Percentiles rank a stretch among this genome's conserved stretches.
These are phyloP conservation scores for Entrophospora sp. DNA, from an alignment of 192 early-diverging fungal genomes.

Conservation along the genomic window DNA sequence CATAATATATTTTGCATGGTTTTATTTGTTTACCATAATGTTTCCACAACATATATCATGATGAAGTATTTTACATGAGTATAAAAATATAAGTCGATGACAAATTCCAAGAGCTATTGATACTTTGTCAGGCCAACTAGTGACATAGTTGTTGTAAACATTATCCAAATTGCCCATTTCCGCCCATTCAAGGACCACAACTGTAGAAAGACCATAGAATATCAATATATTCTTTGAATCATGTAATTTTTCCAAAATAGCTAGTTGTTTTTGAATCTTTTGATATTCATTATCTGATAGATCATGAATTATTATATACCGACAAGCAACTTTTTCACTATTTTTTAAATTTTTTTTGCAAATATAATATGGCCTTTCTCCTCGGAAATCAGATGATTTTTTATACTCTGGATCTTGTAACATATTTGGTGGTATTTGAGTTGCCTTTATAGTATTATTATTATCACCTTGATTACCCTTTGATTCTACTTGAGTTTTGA, in stretches of 20 bases:
- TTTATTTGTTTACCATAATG: neutral
- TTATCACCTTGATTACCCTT: neutral
- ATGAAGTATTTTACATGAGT: neutral
- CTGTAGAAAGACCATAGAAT: conserved; percentile 13
- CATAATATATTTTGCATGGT: neutral
- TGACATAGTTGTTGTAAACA: neutral
- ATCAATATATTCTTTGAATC: conserved; percentile 8
- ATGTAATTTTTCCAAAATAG: conserved; percentile 5
- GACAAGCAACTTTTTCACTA: conserved; percentile 5
- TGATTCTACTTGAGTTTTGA: conserved; percentile 6
- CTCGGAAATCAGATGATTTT: neutral
- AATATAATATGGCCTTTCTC: neutral
- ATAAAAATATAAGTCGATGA: conserved; percentile 7
- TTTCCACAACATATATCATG: conserved; percentile 20
- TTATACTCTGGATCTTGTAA: neutral
- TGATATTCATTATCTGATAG: neutral
- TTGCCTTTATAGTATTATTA: neutral
- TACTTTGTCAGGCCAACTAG: neutral
- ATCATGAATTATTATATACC: neutral
- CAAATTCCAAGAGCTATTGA: conserved; percentile 8
- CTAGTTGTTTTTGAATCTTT: conserved; percentile 1
- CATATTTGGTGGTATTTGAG: neutral
- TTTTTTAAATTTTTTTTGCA: neutral
- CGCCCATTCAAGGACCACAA: conserved; percentile 19
- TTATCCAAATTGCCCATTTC: conserved; percentile 6